A percentile compares a stretch with the other conserved stretches of the same genome.
Evolutionary conservation across 2,329 filamentous ascomycete species (phyloP).

Genomic region (Fusarium chlamydosporum): DNA sequence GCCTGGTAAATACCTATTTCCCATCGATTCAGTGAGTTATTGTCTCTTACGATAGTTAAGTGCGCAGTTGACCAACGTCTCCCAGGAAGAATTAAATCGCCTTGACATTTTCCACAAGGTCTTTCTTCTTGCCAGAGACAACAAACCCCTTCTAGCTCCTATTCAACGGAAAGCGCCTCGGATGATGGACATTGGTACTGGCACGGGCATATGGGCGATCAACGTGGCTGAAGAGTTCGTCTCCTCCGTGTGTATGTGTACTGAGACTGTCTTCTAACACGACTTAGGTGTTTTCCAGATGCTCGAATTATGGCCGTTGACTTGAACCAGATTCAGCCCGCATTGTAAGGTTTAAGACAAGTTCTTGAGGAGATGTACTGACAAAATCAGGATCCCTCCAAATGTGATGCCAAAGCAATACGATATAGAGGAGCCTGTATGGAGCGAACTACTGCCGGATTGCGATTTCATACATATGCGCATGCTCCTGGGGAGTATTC

Average conservation of each 20-base stretch:
- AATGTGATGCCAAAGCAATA: slow-evolving; percentile 70
- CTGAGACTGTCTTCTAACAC: slow-evolving; percentile 9
- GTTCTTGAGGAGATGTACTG: slow-evolving; percentile 21
- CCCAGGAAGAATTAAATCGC: slow-evolving; percentile 78
- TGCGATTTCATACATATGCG: slow-evolving; percentile 90
- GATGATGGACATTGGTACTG: slow-evolving; percentile 81
- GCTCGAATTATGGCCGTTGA: slow-evolving; percentile 58
- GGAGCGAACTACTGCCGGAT: slow-evolving; percentile 64
- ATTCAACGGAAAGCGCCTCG: slow-evolving; percentile 48
- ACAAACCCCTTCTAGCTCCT: slow-evolving; percentile 50
- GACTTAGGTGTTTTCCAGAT: slow-evolving; percentile 42
- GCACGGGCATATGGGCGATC: slow-evolving; percentile 92
- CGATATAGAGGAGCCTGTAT: slow-evolving; percentile 81
- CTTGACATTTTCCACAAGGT: slow-evolving; percentile 87
- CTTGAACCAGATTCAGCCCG: slow-evolving; percentile 59
- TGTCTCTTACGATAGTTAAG: not conserved
- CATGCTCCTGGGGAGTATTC: slow-evolving; percentile 82
- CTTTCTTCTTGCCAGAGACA: slow-evolving; percentile 74
- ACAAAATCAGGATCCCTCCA: slow-evolving; percentile 73
- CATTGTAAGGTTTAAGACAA: slow-evolving; percentile 50
- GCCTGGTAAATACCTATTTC: slow-evolving; percentile 79
- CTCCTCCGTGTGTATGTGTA: not conserved
- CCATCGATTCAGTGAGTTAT: slow-evolving; percentile 77
- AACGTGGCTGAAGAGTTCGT: slow-evolving; percentile 81
- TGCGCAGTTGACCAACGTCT: slow-evolving; percentile 30